These are phyloP conservation scores for Flueggea neowawraea DNA, from an alignment of 441 rosid genomes.

Conservation along the genomic window DNA sequence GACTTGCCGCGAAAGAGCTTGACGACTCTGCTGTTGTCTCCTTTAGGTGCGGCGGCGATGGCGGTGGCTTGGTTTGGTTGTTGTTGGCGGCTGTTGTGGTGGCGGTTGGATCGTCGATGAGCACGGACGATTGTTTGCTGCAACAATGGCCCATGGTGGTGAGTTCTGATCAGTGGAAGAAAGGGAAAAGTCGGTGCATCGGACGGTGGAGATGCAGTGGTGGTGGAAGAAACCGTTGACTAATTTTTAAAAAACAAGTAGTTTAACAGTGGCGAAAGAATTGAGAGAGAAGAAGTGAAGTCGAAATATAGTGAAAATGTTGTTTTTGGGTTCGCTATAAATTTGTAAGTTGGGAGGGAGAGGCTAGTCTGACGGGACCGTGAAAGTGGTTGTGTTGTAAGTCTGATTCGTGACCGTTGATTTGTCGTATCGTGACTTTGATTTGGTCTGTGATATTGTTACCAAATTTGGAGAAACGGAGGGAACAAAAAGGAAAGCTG, in stretches of 20 bases:
- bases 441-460: too few relatives aligned
- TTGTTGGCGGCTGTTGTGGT: constrained; percentile 20
- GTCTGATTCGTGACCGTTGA: not conserved
- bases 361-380: not conserved
- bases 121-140: constrained; percentile 45
- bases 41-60: constrained; percentile 21
- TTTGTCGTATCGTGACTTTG: not conserved
- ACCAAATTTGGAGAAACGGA: too few relatives aligned
- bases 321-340: not conserved
- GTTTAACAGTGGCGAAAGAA: too few relatives aligned
- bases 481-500: too few relatives aligned
- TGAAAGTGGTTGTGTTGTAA: not conserved
- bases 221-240: not conserved
- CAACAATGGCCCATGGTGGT: constrained; percentile 73
- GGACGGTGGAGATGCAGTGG: constrained; percentile 11
- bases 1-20: constrained; percentile 48
- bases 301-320: not conserved
- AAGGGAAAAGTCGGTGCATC: constrained; percentile 26
- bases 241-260: not conserved
- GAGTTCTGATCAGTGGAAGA: constrained; percentile 9
- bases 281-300: not conserved
- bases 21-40: constrained; percentile 16
- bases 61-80: constrained; percentile 6
- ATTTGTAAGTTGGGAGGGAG: not conserved
- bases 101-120: constrained; percentile 23